phyloP scores from a whole-genome alignment of 2,329 filamentous ascomycete species.

The Trichophyton verrucosum region DNA sequence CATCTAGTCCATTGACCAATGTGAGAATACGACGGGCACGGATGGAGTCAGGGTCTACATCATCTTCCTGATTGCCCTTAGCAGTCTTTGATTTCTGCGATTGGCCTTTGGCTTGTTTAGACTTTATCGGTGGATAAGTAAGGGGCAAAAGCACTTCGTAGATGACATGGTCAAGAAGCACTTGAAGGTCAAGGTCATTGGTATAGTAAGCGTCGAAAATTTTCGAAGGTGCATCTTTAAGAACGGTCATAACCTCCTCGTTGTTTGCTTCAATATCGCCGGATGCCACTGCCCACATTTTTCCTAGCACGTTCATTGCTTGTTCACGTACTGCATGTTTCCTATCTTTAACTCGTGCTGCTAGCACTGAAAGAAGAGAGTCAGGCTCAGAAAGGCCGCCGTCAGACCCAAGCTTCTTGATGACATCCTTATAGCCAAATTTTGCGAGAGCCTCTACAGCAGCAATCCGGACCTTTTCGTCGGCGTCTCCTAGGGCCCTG shows the following conservation, averaged over 20 bases:
- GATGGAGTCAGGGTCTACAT: constrained; percentile 46
- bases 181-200: constrained; percentile 76
- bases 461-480: constrained; percentile 81
- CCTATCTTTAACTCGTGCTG: constrained; percentile 78
- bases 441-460: constrained; percentile 74
- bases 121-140: constrained; percentile 63
- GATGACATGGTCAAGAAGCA: constrained; percentile 69
- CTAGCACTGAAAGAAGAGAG: constrained; percentile 68
- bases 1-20: constrained; percentile 64
- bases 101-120: constrained; percentile 33
- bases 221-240: constrained; percentile 69
- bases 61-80: constrained; percentile 24
- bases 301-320: constrained; percentile 71
- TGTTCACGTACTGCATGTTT: constrained; percentile 70
- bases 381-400: constrained; percentile 64
- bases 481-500: constrained; percentile 72
- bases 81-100: constrained; percentile 43
- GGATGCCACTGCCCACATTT: constrained; percentile 85
- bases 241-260: constrained; percentile 58
- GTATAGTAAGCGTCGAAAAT: constrained; percentile 83
- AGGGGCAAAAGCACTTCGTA: constrained; percentile 84
- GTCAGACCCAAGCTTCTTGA: constrained; percentile 65
- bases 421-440: constrained; percentile 68
- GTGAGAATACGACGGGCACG: constrained; percentile 75
- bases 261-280: constrained; percentile 76